These are phyloP conservation scores for Coniella lustricola DNA, from an alignment of 2,329 filamentous ascomycete species.

Conservation along the genomic window DNA sequence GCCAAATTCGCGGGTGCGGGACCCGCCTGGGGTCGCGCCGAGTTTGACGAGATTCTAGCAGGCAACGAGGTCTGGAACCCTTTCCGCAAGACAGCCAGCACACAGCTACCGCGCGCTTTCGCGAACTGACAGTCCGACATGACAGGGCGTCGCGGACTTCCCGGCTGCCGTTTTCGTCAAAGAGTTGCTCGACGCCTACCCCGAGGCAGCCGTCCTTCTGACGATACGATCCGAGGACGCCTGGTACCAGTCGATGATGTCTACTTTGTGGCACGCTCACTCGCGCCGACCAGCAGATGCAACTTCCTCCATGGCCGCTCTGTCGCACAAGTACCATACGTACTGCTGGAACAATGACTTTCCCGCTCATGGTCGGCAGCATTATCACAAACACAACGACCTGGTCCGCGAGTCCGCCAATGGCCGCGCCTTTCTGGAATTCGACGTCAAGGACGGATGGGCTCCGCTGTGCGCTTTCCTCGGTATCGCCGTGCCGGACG, in stretches of 20 bases:
- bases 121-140: background rate
- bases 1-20: constrained; percentile 24
- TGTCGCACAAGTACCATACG: constrained; percentile 22
- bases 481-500: constrained; percentile 18
- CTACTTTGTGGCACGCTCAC: constrained; percentile 22
- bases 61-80: constrained; percentile 20
- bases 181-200: constrained; percentile 55
- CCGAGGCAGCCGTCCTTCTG: constrained; percentile 55
- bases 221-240: constrained; percentile 51
- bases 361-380: constrained; percentile 16
- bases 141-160: constrained; percentile 24
- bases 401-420: constrained; percentile 16
- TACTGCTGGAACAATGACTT: constrained; percentile 26
- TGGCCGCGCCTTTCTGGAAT: constrained; percentile 23
- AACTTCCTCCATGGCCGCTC: constrained; percentile 19
- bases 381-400: constrained; percentile 23
- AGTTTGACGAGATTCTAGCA: constrained; percentile 29
- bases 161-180: constrained; percentile 37
- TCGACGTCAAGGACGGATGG: constrained; percentile 22
- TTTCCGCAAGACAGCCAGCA: background rate
- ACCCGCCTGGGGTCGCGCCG: constrained; percentile 17
- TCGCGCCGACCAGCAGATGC: constrained; percentile 11
- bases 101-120: no score
- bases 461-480: constrained; percentile 23
- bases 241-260: constrained; percentile 43